Evolutionary conservation across 2,329 filamentous ascomycete genomes (phyloP), one percentile per base, ranked within the genome.

Genomic region (Colletotrichum coccodes): DNA sequence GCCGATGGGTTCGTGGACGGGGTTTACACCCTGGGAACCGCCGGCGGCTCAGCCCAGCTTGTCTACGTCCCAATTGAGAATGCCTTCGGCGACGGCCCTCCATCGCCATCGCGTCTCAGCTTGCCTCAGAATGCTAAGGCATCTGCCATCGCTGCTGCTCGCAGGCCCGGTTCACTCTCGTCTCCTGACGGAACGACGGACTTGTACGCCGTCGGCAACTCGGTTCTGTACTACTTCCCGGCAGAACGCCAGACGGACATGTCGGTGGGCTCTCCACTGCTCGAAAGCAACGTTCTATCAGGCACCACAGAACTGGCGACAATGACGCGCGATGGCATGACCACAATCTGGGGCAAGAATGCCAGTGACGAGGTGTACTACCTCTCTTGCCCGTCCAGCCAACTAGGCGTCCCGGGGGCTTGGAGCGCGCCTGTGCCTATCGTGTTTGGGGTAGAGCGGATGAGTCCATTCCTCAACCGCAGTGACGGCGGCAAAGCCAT

Each of bases 371-470:
- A 46, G 0, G 42, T 46, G n/a, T 46, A 23, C 8, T 46, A 23
- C n/a, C 42, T 46, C 42, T 46, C 42, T 0, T 46, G 42, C 42
- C n/a, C 42, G 0, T 46, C 42, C n/a, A 46, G 42, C n/a, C 42
- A 46, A 21, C 42, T 46, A 3, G 0, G 0, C n/a, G 23, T n/a
- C 2, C 42, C n/a, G 3, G 8, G 0, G n/a, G 42, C 42, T 0
- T 46, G 42, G 42, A 46, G n/a, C 1, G 42, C 23, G 1, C 42
- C 42, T 46, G 42, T 46, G 3, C 42, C 42, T 11, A 46, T 46
- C 2, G 3, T 46, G 42, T 46, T 23, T 0, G n/a, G 42, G n/a
- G 42, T 46, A 0, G 42, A 46, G 42, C 42, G 14, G 3, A 46
- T 46, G 42, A 46, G n/a, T 2, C 42, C 42, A 11, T 46, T 21